phyloP scores from a whole-genome alignment of 495 filamentous ascomycete genomes.

The Oleoguttula mirabilis region DNA sequence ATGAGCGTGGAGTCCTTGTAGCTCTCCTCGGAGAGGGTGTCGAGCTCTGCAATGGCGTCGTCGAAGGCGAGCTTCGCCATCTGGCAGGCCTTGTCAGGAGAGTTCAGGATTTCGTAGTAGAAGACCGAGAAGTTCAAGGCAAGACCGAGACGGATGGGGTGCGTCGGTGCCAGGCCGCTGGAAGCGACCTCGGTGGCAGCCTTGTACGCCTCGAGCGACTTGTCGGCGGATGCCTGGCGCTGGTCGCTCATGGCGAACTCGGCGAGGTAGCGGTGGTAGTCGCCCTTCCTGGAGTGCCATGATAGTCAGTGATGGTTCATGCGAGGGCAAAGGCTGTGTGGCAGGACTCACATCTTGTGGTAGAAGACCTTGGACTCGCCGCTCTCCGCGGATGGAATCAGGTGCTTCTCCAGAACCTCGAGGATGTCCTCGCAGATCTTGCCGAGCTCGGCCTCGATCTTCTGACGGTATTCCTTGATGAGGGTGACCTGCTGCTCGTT shows the following conservation, averaged over 20 bases:
- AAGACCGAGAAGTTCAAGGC: slow-evolving; percentile 99
- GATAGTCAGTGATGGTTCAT: neutral
- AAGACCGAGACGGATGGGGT: slow-evolving; percentile 96
- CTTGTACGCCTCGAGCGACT: slow-evolving; percentile 98
- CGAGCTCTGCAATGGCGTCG: slow-evolving; percentile 94
- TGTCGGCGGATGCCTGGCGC: slow-evolving; percentile 93
- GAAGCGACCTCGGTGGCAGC: slow-evolving; percentile 97
- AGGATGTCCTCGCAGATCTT: slow-evolving; percentile 99
- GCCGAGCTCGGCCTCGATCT: slow-evolving; percentile 96
- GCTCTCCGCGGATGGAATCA: slow-evolving; percentile 90
- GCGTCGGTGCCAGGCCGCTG: slow-evolving; percentile 92
- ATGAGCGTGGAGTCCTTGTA: slow-evolving; percentile 99
- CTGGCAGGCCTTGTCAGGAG: slow-evolving; percentile 96
- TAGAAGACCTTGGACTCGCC: slow-evolving; percentile 99
- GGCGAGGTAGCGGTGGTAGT: slow-evolving; percentile 98
- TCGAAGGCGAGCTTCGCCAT: slow-evolving; percentile 99
- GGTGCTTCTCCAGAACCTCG: slow-evolving; percentile 86
- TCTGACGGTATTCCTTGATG: slow-evolving; percentile 99
- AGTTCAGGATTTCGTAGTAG: slow-evolving; percentile 99
- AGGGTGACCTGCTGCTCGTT: slow-evolving; percentile 82
- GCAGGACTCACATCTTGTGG: slow-evolving; percentile 84
- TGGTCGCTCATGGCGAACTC: slow-evolving; percentile 98
- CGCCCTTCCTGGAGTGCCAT: slow-evolving; percentile 71
- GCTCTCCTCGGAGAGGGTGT: slow-evolving; percentile 97
- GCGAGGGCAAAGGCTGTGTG: neutral